Evolutionary conservation across 2,329 filamentous ascomycete genomes (phyloP).

Genomic region (Xylaria sp.): DNA sequence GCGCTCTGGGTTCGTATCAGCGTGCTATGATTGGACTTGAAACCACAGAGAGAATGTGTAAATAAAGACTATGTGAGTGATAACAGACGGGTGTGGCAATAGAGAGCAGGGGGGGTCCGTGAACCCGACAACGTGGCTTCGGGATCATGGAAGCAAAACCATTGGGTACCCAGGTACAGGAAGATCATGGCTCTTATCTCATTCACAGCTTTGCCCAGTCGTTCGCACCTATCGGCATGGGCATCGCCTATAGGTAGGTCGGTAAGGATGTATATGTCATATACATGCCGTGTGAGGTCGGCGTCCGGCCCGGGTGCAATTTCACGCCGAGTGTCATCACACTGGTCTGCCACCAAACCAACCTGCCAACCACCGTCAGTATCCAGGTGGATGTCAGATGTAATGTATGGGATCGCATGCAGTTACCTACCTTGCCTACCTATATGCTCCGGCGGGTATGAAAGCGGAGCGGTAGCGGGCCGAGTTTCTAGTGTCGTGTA

Average conservation of each 20-base stretch:
- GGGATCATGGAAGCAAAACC: conserved; percentile 24
- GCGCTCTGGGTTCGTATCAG: background rate
- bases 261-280: conserved; percentile 3
- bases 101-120: conserved; percentile 3
- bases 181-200: conserved; percentile 4
- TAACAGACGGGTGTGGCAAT: conserved; percentile 27
- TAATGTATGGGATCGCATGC: conserved; percentile 16
- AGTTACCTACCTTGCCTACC: background rate
- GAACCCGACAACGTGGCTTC: conserved; percentile 39
- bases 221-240: background rate
- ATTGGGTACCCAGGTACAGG: conserved; percentile 26
- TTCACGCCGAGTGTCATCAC: conserved; percentile 9
- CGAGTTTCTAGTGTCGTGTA: conserved; percentile 20
- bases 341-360: background rate
- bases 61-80: conserved; percentile 1
- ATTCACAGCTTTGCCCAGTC: background rate
- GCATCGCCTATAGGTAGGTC: background rate
- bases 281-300: conserved; percentile 28
- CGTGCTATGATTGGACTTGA: background rate
- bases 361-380: background rate
- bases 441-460: background rate
- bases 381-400: background rate
- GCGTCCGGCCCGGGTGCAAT: conserved; percentile 22
- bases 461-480: conserved; percentile 35
- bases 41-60: background rate